Percentiles rank a stretch among this genome's conserved stretches.
phyloP scores from a whole-genome alignment of 345 rosid genomes.

The Psidium guajava region DNA sequence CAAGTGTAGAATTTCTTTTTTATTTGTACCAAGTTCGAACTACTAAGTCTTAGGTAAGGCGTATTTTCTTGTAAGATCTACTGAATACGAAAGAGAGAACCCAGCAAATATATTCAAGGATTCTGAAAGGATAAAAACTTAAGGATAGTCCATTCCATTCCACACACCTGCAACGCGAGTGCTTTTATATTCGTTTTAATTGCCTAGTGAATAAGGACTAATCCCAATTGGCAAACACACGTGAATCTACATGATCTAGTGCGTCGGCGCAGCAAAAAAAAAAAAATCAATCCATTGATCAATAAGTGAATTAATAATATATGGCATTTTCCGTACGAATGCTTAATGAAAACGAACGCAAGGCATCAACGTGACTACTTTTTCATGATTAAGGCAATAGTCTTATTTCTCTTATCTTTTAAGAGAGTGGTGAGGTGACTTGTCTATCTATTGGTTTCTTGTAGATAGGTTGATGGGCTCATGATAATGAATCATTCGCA shows the following conservation, averaged over 20 bases:
- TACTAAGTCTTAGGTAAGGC: neutral
- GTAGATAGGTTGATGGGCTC: neutral
- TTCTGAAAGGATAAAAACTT: neutral
- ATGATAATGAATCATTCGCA: neutral
- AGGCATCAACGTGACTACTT: neutral
- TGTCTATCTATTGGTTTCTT: neutral
- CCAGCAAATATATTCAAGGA: neutral
- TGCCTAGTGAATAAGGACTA: neutral
- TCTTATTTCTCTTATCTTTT: neutral
- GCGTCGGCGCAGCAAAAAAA: neutral
- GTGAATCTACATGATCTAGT: constrained; percentile 13
- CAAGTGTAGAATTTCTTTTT: neutral
- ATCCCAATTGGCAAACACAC: constrained; percentile 17
- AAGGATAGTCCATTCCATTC: neutral
- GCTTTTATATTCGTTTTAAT: neutral
- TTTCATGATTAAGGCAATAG: neutral
- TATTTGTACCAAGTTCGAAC: neutral
- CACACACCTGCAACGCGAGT: neutral
- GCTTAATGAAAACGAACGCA: neutral
- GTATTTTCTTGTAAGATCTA: neutral
- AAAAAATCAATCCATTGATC: neutral
- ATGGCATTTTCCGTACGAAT: neutral
- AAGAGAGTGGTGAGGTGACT: neutral
- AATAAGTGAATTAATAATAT: neutral
- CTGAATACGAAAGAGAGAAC: neutral